Evolutionary conservation across 148 eudicot genomes (phyloP).

Genomic region (Simmondsia chinensis): DNA sequence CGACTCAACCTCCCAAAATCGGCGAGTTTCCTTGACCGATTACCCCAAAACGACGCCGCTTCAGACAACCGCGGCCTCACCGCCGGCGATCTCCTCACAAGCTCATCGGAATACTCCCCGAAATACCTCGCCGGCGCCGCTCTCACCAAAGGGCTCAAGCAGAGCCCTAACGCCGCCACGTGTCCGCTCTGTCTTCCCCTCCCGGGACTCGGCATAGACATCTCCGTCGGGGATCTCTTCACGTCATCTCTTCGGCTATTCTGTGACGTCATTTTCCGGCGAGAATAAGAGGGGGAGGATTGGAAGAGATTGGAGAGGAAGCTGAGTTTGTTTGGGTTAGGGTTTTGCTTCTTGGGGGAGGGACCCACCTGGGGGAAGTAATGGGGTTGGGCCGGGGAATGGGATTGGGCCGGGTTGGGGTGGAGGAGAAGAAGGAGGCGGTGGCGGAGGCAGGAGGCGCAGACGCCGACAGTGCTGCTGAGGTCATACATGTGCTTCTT

Average conservation of each 20-base stretch:
- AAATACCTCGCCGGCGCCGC: constrained; percentile 26
- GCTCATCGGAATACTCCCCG: not conserved
- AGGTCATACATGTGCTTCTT: constrained; percentile 53
- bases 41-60: constrained; percentile 59
- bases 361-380: not conserved
- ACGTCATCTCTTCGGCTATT: constrained; percentile 8
- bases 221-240: constrained; percentile 5
- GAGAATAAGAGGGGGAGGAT: constrained; percentile 57
- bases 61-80: constrained; percentile 31
- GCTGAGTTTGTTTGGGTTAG: constrained; percentile 12
- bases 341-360: constrained; percentile 8
- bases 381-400: constrained; percentile 2
- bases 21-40: constrained; percentile 85
- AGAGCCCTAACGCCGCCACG: constrained; percentile 20
- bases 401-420: constrained; percentile 39
- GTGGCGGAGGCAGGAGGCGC: constrained; percentile 80
- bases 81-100: constrained; percentile 5
- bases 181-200: constrained; percentile 43
- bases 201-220: constrained; percentile 18
- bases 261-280: constrained; percentile 43
- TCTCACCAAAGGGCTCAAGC: constrained; percentile 33
- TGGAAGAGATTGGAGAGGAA: constrained; percentile 44
- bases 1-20: constrained; percentile 72
- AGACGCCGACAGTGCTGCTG: constrained; percentile 60
- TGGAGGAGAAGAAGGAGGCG: constrained; percentile 38